A percentile compares a stretch with the other conserved stretches of the same genome.
These are phyloP conservation scores for Hanseniaspora uvarum DNA, from an alignment of 1,139 yeast genomes.

Conservation along the genomic window DNA sequence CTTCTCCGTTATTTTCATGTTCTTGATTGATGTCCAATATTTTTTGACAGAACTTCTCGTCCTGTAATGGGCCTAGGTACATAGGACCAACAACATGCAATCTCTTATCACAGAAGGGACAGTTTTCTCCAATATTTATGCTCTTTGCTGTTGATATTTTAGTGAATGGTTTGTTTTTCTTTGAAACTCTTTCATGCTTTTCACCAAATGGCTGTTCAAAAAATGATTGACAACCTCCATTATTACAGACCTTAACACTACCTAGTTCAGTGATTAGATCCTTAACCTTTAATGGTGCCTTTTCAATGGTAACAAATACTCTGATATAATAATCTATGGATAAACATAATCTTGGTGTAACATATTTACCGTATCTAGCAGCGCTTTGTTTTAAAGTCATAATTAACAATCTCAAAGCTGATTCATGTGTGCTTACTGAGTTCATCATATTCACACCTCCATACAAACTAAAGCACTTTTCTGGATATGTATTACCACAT, in stretches of 20 bases:
- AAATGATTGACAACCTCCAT: constrained; percentile 62
- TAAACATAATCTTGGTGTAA: constrained; percentile 75
- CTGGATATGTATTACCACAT: constrained; percentile 95
- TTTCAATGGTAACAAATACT: constrained; percentile 62
- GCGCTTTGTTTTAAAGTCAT: constrained; percentile 71
- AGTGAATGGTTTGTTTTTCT: constrained; percentile 32
- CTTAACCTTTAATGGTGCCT: constrained; percentile 74
- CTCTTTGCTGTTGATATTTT: constrained; percentile 52
- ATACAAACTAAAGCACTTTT: constrained; percentile 84
- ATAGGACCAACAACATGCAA: constrained; percentile 89
- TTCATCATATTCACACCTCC: constrained; percentile 82
- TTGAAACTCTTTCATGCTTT: constrained; percentile 35
- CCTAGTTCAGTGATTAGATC: constrained; percentile 62
- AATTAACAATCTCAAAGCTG: constrained; percentile 76
- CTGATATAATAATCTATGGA: constrained; percentile 91
- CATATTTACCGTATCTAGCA: constrained; percentile 74
- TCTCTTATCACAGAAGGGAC: constrained; percentile 57
- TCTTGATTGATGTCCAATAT: constrained; percentile 47
- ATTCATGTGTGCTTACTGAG: constrained; percentile 82
- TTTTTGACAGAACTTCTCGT: constrained; percentile 51
- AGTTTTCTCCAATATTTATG: constrained; percentile 45
- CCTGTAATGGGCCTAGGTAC: constrained; percentile 81
- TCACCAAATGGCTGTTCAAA: constrained; percentile 68
- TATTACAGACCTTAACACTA: constrained; percentile 67
- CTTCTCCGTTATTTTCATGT: constrained; percentile 31